Base-by-base conservation (phyloP, 1,139 yeast genomes). In the Geotrichum australiense region DNA sequence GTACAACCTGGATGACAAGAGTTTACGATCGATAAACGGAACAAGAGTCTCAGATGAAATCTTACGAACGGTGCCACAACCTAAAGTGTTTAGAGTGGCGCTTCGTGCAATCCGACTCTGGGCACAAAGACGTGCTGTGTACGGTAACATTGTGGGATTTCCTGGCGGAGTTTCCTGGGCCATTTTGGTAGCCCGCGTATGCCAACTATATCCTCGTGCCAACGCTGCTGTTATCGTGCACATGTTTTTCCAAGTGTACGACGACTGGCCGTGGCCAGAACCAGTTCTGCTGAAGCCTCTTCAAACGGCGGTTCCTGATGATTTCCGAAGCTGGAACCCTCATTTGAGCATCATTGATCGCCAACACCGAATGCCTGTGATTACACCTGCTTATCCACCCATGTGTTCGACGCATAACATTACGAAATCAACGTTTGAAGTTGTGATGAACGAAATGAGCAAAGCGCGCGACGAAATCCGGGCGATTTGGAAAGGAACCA, bases 101-200 rank as follows among this genome's bases (percentile, higher is more conserved):
- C 67, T 91, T 46, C 68, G 98, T 49, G 89, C 95, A 19, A 82
- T 91, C 45, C 91, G 91, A 61, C 69, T 91, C 57, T 91, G 98
- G 98, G 98, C 98, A 0, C 91, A 87, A 58, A 76, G 86, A 53
- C 72, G 96, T 46, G 97, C 96, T 0, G 75, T 89, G 12, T 91
- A 91, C 62, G 96, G 85, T 4, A 91, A 91, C 57, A 82, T 91
- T 35, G 85, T 81, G 70, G 98, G 98, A 0, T 91, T 91, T 63
- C 98, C 97, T 1, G 98, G 98, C 54, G 98, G 98, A 61, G 97
- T 91, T 29, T 97, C 98, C 0, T 91, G 98, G 98, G 98, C 98
- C 1, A 91, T 91, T 96, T 64, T 91, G 36, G 96, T 87, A 5
- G 98, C 97, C 0, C 73, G 98, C 55, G 86, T 91, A 22, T 91